Conservation (phyloP, 495 filamentous ascomycete species). For the Podospora comata region DNA sequence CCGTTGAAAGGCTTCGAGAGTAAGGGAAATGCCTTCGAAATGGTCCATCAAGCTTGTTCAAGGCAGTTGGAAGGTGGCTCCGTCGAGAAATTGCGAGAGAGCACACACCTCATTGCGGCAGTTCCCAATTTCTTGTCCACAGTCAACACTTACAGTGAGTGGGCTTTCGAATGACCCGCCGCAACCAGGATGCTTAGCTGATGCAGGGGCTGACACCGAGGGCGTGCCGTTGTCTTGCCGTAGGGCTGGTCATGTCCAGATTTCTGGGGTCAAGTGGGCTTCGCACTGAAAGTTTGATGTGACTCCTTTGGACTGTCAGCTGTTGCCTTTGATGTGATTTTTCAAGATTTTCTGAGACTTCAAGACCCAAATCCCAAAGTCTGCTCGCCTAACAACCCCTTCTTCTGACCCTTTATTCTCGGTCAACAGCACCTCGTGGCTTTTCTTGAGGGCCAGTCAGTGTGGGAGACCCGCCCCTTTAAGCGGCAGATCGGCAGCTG, state of each 20-base stretch:
- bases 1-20: too few species aligned
- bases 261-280: constrained; percentile 17
- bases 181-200: constrained; percentile 11
- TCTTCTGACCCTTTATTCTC: neutral
- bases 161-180: constrained; percentile 28
- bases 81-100: too few species aligned
- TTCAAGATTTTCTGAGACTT: constrained; percentile 3
- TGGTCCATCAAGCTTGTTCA: too few species aligned
- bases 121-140: neutral
- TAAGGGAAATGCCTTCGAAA: too few species aligned
- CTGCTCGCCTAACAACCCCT: neutral
- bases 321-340: constrained; percentile 1
- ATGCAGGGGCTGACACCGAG: constrained; percentile 19
- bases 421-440: neutral
- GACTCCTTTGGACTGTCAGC: constrained; percentile 21
- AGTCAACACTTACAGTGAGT: neutral
- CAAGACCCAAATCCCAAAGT: constrained; percentile 1
- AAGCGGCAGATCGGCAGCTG: constrained; percentile 2
- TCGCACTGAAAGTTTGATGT: constrained; percentile 14
- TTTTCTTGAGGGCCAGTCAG: neutral
- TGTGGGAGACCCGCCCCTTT: neutral
- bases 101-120: too few species aligned
- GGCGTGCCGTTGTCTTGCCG: constrained; percentile 1
- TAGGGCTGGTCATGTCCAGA: constrained; percentile 23
- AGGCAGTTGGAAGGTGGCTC: too few species aligned